phyloP scores from a whole-genome alignment of 2,329 filamentous ascomycete genomes.

The Xenoacremonium recifei region DNA sequence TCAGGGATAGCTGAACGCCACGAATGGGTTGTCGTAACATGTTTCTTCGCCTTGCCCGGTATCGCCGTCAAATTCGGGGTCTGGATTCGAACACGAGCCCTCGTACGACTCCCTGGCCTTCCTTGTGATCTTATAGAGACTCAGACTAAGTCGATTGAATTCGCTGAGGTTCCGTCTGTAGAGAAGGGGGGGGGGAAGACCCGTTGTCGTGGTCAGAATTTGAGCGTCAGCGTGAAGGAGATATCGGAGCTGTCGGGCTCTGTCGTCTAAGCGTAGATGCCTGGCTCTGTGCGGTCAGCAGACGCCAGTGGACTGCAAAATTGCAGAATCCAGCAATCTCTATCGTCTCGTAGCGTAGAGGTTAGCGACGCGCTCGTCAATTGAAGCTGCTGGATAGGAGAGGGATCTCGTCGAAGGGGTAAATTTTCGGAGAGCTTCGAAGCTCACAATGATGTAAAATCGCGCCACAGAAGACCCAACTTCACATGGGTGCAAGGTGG shows the following conservation, averaged over 20 bases:
- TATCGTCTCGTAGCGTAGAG: too few relatives aligned
- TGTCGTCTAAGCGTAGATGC: conserved; percentile 10
- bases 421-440: conserved; percentile 12
- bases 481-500: conserved; percentile 1
- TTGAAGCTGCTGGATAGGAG: too few relatives aligned
- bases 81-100: neutral
- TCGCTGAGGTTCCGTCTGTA: neutral
- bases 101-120: neutral
- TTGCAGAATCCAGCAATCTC: too few relatives aligned
- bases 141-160: neutral
- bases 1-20: conserved; percentile 18
- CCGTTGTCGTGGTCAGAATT: too few relatives aligned
- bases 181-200: too few relatives aligned
- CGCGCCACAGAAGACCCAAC: conserved; percentile 16
- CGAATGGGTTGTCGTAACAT: conserved; percentile 29
- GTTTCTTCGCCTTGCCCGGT: neutral
- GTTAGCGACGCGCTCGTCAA: too few relatives aligned
- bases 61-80: neutral
- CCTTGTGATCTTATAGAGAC: neutral
- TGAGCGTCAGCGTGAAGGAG: conserved; percentile 1
- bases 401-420: conserved; percentile 7
- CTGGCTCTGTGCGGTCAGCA: conserved; percentile 5
- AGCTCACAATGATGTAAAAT: conserved; percentile 21
- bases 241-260: conserved; percentile 22
- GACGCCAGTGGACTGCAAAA: too few relatives aligned